Conservation (phyloP, 2,329 filamentous ascomycete genomes). For the Bisporella sp. region DNA sequence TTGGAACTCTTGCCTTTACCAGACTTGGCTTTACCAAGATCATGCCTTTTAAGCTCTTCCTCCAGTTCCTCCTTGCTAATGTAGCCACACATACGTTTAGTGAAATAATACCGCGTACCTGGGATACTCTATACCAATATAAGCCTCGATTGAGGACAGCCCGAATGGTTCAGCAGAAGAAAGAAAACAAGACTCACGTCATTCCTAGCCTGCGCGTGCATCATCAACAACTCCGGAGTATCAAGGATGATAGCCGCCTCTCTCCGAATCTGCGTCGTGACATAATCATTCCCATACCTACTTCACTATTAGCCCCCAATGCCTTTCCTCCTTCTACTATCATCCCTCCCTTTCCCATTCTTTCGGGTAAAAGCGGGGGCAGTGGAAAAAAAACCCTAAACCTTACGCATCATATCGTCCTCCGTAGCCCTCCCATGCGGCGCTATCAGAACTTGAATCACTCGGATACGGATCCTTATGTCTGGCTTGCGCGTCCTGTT, state of each 20-base stretch:
- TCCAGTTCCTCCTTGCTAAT: conserved; percentile 26
- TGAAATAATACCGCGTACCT: conserved; percentile 49
- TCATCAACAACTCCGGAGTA: conserved; percentile 51
- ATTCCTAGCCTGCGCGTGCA: conserved; percentile 46
- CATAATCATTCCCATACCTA: conserved; percentile 20
- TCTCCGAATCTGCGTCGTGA: conserved; percentile 28
- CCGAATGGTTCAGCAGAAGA: background rate
- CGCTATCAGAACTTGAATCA: conserved; percentile 7
- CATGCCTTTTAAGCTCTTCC: background rate
- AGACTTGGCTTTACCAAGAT: too few species aligned
- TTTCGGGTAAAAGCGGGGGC: too few species aligned
- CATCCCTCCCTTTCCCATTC: too few species aligned
- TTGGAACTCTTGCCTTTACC: too few species aligned
- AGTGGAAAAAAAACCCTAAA: too few species aligned
- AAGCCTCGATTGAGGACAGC: background rate
- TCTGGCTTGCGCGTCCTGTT: conserved; percentile 52
- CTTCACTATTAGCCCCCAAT: background rate
- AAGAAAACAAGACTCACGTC: conserved; percentile 38
- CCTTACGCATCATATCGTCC: conserved; percentile 14
- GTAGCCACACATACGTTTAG: conserved; percentile 47
- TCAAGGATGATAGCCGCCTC: conserved; percentile 48
- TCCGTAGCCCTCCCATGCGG: conserved; percentile 19
- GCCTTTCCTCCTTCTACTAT: too few species aligned
- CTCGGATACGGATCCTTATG: conserved; percentile 47
- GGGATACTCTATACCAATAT: conserved; percentile 41